A percentile compares a stretch with the other conserved stretches of the same genome.
phyloP scores from a whole-genome alignment of 306 rosid genomes.

The Dalbergia cochinchinensis region DNA sequence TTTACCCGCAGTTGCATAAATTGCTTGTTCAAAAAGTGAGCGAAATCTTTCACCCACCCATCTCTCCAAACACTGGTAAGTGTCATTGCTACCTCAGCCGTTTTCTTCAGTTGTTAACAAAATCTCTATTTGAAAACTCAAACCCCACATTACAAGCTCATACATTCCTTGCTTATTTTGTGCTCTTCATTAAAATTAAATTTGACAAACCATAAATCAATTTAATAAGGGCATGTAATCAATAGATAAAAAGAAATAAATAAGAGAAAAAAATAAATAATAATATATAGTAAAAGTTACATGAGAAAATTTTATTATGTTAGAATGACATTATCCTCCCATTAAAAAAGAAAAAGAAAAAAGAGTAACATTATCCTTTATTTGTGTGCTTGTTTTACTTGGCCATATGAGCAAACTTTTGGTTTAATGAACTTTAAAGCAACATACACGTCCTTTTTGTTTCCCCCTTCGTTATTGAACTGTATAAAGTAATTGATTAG shows the following conservation, averaged over 20 bases:
- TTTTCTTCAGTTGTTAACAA: slow-evolving; percentile 60
- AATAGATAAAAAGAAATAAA: too few species aligned
- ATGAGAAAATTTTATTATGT: too few species aligned
- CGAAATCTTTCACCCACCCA: slow-evolving; percentile 65
- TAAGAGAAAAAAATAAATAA: too few species aligned
- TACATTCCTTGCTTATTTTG: slow-evolving; percentile 33
- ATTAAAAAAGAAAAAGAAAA: too few species aligned
- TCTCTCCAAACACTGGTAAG: slow-evolving; percentile 50
- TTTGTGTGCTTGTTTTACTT: not conserved
- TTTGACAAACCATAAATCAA: not conserved
- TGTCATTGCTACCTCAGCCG: slow-evolving; percentile 54
- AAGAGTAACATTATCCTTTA: not conserved
- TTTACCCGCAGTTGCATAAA: slow-evolving; percentile 43
- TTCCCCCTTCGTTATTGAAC: not conserved
- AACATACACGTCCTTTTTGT: not conserved
- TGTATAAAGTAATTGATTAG: slow-evolving; percentile 9
- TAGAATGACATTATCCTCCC: not conserved
- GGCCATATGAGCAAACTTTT: not conserved
- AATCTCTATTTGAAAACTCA: slow-evolving; percentile 27
- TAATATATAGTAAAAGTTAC: too few species aligned
- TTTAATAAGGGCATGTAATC: not conserved
- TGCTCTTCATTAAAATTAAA: not conserved
- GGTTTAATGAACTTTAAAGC: slow-evolving; percentile 1
- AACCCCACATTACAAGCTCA: slow-evolving; percentile 1
- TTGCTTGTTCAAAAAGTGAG: slow-evolving; percentile 67